Evolutionary conservation across 768 basidiomycete genomes (phyloP).

Genomic region (Coprinellus micaceus): DNA sequence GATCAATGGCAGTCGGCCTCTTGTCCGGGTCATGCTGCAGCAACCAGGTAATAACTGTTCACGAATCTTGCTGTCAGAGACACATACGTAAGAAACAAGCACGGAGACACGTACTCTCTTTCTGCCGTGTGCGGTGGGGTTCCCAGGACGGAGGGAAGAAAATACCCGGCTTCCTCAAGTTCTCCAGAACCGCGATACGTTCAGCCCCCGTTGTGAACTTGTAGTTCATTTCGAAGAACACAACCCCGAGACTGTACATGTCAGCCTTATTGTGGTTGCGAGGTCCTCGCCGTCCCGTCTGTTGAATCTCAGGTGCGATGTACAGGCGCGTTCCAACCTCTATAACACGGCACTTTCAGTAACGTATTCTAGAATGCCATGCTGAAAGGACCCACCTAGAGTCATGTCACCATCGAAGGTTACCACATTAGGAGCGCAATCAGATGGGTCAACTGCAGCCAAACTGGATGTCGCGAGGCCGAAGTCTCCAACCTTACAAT

Average conservation of each 20-base stretch:
- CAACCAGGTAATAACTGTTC: slow-evolving; percentile 72
- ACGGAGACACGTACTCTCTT: slow-evolving; percentile 52
- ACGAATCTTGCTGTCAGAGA: no score
- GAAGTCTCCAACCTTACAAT: slow-evolving; percentile 93
- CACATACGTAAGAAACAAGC: neutral
- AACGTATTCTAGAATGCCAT: no score
- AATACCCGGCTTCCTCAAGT: slow-evolving; percentile 67
- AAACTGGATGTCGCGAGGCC: slow-evolving; percentile 84
- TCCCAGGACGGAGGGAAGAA: slow-evolving; percentile 80
- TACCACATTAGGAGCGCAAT: slow-evolving; percentile 46
- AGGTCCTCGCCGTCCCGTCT: slow-evolving; percentile 45
- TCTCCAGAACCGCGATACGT: slow-evolving; percentile 78
- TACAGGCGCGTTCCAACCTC: slow-evolving; percentile 91
- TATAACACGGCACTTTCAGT: slow-evolving; percentile 23
- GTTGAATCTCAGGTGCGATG: slow-evolving; percentile 88
- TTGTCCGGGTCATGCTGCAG: slow-evolving; percentile 77
- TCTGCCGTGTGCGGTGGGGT: slow-evolving; percentile 52
- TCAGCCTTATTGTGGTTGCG: slow-evolving; percentile 86
- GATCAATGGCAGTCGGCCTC: slow-evolving; percentile 78
- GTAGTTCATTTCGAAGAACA: slow-evolving; percentile 98
- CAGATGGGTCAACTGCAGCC: slow-evolving; percentile 73
- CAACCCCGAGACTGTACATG: slow-evolving; percentile 92
- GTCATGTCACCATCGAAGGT: slow-evolving; percentile 68
- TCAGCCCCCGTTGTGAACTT: slow-evolving; percentile 78
- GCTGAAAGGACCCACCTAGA: no score